Conservation (phyloP, 306 rosid genomes). For the Inga leiocalycina region DNA sequence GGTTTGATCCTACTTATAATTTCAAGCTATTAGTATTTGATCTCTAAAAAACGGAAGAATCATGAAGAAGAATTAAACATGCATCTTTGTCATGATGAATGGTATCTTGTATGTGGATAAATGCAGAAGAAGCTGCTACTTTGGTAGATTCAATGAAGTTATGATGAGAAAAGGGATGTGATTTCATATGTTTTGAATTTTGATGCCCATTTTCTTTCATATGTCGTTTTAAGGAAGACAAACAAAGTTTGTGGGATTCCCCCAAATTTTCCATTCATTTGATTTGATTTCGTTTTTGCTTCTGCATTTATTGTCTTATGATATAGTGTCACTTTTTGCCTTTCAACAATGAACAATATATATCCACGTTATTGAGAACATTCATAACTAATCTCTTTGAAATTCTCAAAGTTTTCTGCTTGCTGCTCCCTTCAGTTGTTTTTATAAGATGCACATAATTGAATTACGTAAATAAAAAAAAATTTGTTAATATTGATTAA, state of each 20-base stretch:
- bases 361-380: background rate
- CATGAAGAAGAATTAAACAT: background rate
- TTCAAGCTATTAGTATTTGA: too few species aligned
- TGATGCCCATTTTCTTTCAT: conserved; percentile 36
- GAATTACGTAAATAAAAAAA: too few species aligned
- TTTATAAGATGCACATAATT: too few species aligned
- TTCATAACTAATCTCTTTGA: background rate
- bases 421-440: background rate
- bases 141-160: conserved; percentile 51
- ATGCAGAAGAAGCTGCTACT: too few species aligned
- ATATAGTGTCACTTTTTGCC: background rate
- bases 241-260: background rate
- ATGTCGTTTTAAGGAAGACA: conserved; percentile 19
- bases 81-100: background rate
- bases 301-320: background rate
- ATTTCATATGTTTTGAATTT: conserved; percentile 11
- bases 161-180: conserved; percentile 41
- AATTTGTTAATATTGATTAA: too few species aligned
- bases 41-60: background rate
- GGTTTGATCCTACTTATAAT: too few species aligned
- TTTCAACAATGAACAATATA: background rate
- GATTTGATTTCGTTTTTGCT: conserved; percentile 19
- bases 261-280: background rate
- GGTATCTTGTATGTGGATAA: background rate
- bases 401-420: background rate